phyloP scores from a whole-genome alignment of 805 yeast genomes.

The Ascoidea tarda region DNA sequence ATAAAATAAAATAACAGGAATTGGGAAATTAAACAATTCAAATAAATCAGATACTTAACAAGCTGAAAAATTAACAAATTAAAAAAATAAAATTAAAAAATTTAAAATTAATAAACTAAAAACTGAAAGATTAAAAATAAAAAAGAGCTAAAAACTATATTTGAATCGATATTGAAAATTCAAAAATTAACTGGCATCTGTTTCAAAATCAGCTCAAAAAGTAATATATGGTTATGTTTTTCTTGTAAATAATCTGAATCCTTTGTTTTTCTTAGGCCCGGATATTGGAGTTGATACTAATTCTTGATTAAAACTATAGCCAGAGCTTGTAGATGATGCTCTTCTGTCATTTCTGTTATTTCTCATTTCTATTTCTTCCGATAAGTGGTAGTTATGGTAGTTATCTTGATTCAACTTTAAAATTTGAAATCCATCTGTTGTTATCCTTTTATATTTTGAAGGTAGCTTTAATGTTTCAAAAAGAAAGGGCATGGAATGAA shows the following conservation, averaged over 20 bases:
- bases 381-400: neutral
- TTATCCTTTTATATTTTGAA: conserved; percentile 3
- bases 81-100: neutral
- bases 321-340: conserved; percentile 1
- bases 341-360: neutral
- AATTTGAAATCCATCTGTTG: conserved; percentile 6
- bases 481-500: neutral
- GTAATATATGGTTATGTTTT: no score
- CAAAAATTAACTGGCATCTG: neutral
- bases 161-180: neutral
- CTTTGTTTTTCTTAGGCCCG: neutral
- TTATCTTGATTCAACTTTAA: conserved; percentile 4
- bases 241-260: neutral
- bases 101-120: neutral
- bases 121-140: neutral
- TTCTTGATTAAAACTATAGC: conserved; percentile 8
- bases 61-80: neutral
- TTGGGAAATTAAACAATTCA: neutral
- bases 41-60: neutral
- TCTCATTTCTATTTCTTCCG: neutral
- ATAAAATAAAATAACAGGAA: neutral
- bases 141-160: neutral
- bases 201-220: no score
- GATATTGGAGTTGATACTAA: conserved; percentile 7
- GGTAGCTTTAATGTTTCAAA: neutral